Evolutionary conservation across 805 yeast genomes (phyloP).

Genomic region (Suhomyces xylopsoci): DNA sequence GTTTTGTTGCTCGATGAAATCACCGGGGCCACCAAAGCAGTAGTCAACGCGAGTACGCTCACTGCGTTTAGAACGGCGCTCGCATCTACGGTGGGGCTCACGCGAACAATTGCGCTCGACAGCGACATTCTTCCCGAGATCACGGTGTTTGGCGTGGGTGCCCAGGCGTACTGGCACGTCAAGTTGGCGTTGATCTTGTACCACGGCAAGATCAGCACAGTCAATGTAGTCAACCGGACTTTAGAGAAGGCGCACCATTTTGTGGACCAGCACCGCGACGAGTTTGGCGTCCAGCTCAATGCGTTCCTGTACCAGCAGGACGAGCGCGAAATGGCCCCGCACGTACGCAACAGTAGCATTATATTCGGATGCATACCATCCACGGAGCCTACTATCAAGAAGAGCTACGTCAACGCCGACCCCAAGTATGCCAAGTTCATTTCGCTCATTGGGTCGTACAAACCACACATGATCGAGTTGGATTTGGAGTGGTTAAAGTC

Average conservation of each 20-base stretch:
- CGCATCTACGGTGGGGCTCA: conserved; percentile 48
- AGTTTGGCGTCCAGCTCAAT: conserved; percentile 26
- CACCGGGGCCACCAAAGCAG: conserved; percentile 51
- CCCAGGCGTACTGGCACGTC: conserved; percentile 65
- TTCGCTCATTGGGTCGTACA: conserved; percentile 63
- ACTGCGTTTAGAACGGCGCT: conserved; percentile 70
- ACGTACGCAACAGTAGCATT: conserved; percentile 40
- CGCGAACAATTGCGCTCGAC: conserved; percentile 20
- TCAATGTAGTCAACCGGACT: conserved; percentile 48
- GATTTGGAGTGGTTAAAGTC: conserved; percentile 41
- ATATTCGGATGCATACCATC: conserved; percentile 64
- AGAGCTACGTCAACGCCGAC: conserved; percentile 28
- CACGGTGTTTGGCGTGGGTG: conserved; percentile 58
- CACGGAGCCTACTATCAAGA: conserved; percentile 44
- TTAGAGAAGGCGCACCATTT: conserved; percentile 37
- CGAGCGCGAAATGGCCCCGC: conserved; percentile 13
- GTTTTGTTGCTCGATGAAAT: conserved; percentile 48
- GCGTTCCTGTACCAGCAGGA: conserved; percentile 15
- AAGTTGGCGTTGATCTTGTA: conserved; percentile 41
- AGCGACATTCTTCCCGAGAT: conserved; percentile 25
- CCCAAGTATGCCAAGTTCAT: conserved; percentile 35
- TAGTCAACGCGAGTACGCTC: conserved; percentile 54
- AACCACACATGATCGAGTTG: conserved; percentile 64
- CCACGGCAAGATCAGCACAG: conserved; percentile 31
- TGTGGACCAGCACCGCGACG: conserved; percentile 18